A percentile compares a stretch with the other conserved stretches of the same genome.
Evolutionary conservation across 83 land plant genomes (phyloP).

Genomic region (Picea engelmannii): DNA sequence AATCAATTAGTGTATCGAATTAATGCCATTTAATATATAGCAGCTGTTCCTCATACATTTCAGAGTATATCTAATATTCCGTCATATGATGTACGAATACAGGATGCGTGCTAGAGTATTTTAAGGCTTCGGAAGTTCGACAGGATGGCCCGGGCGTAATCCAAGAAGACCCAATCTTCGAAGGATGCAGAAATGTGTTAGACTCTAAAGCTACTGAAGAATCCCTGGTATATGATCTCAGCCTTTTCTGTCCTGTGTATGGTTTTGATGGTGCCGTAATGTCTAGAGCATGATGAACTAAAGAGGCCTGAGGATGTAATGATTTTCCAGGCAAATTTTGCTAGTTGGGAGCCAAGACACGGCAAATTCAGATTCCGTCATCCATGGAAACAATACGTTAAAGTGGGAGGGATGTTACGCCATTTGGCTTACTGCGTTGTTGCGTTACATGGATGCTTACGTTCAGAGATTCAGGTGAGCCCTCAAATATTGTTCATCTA

Average conservation of each 20-base stretch:
- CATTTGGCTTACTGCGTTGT: conserved; percentile 71
- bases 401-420: conserved; percentile 63
- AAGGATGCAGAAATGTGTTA: conserved; percentile 45
- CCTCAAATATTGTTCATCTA: no score
- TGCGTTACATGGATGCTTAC: conserved; percentile 74
- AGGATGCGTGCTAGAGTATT: conserved; percentile 21
- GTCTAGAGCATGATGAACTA: no score
- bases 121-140: background rate
- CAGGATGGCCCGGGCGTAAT: no score
- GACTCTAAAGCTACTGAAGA: conserved; percentile 56
- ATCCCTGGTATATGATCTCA: conserved; percentile 36
- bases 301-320: no score
- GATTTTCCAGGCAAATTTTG: conserved; percentile 58
- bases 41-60: no score
- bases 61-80: background rate
- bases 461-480: conserved; percentile 75
- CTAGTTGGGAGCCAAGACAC: conserved; percentile 86
- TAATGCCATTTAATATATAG: no score
- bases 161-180: no score
- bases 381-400: conserved; percentile 78
- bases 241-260: no score
- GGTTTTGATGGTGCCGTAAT: background rate
- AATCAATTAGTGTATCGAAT: no score
- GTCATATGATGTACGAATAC: background rate
- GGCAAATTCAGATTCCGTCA: conserved; percentile 45